Evolutionary conservation across 2,329 filamentous ascomycete genomes (phyloP), one percentile per base, ranked within the genome.

Genomic region (Nothophaeocryptopus gaeumannii): DNA sequence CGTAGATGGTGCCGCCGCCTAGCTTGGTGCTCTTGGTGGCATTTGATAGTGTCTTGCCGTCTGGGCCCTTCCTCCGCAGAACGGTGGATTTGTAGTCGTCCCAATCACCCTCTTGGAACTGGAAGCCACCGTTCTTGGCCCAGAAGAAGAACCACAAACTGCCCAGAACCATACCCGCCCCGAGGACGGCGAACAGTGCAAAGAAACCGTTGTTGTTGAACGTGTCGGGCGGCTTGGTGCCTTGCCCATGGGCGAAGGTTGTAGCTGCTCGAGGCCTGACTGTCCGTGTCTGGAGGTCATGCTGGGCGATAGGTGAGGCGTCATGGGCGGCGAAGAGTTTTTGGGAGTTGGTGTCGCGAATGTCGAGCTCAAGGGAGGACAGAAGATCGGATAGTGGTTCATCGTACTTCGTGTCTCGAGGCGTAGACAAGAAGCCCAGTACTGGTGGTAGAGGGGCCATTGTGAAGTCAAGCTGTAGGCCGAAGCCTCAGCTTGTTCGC

Each of bases 61-160:
- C 91, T 5, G 91, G 89, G 0, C 90, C 91, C 64, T 86, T 90
- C 45, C 91, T 86, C 36, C 93, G 82, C 39, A 99, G 73, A 2
- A 99, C 93, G 0, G 92, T 96, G 1, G 87, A 86, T 70, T 97
- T 97, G 81, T 99, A 99, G 65, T 99, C 93, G 5, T 97, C 92
- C 92, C 93, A 99, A 71, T 99, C 93, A 32, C 82, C 78, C 56
- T 95, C 75, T 39, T 80, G 80, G 78, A 90, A 97, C 56, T 87
- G 76, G 74, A 97, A 96, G 11, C 93, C 93, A 54, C 93, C 93
- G 62, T 97, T 96, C 73, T 88, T 92, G 50, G 92, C 92, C 87
- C 89, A 95, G 79, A 95, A 95, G 80, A 99, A 97, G 79, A 99
- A 96, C 91, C 93, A 99, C 65, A 97, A 89, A 16, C 79, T 81